Base-by-base conservation (phyloP, 495 filamentous ascomycete species). In the Parathielavia hyrcaniae region DNA sequence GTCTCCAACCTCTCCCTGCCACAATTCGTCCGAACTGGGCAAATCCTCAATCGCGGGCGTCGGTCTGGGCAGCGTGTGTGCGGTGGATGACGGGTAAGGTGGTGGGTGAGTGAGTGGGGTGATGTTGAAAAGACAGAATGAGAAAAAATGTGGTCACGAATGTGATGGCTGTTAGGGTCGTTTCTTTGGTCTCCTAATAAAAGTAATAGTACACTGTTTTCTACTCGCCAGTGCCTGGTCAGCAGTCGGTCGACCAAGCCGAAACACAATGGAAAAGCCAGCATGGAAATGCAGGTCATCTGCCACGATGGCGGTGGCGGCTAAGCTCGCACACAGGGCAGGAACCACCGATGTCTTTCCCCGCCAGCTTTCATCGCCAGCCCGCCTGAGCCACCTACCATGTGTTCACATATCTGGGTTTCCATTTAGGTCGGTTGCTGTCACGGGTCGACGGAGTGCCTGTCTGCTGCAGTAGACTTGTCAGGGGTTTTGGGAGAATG, bases 231-330 rank as follows among this genome's bases (percentile, higher is more conserved):
- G 19, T 36, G 43, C 35, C 23, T 53, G 30, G 36, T 36, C 17
- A 23, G 46, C 26, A 23, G 2, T 19, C 5, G 13, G 46, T 34
- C 26, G 16, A 17, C 16, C 46, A 49, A 35, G 13, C 12, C 19
- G 23, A 36, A 5, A 39, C 43, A 38, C 53, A 47, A n/a, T n/a
- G n/a, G n/a, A n/a, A n/a, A 46, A 16, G 17, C 5, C 38, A 32
- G 16, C 40, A n/a, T n/a, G n/a, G n/a, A 10, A 50, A 30, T 30
- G 26, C 26, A 30, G 55, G 47, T 58, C 55, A 58, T 58, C 46
- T 58, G 55, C 38, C 47, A n/a, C 11, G n/a, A 40, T 20, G 41
- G 35, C 22, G 47, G 47, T 38, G 45, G 45, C 43, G 47, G 43
- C 34, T 40, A 47, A 45, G 51, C 20, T 41, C 26, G 53, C 48